Percentiles rank a stretch among this genome's conserved stretches.
Evolutionary conservation across 169 alveolate species (phyloP).

Genomic region (Neospora caninum): DNA sequence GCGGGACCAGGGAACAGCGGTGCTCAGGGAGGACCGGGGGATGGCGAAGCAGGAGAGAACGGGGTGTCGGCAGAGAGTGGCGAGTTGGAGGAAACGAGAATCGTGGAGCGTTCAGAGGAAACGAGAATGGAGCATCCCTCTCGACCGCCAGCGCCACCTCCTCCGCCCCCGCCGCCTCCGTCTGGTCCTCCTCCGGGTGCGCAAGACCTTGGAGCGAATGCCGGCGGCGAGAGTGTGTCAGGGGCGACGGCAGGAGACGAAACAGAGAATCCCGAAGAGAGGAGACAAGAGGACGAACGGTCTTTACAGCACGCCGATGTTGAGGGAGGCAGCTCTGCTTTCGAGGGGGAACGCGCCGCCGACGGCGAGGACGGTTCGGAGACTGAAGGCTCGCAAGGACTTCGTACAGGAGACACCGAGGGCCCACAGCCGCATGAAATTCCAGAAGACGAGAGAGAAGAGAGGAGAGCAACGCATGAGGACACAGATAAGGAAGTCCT

Average conservation of each 20-base stretch:
- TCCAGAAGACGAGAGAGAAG: neutral
- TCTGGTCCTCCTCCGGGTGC: neutral
- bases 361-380: neutral
- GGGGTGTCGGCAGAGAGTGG: neutral
- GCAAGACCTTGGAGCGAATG: neutral
- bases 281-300: neutral
- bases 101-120: neutral
- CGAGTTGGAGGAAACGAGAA: neutral
- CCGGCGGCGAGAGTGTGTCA: no score
- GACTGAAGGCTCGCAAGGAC: neutral
- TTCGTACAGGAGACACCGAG: neutral
- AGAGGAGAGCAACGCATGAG: neutral
- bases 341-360: neutral
- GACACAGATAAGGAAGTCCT: neutral
- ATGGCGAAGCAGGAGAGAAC: neutral
- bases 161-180: constrained; percentile 7
- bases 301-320: neutral
- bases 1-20: neutral
- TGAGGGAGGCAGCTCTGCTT: neutral
- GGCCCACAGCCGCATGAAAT: neutral
- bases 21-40: neutral
- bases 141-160: constrained; percentile 11
- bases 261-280: neutral
- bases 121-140: neutral
- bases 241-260: neutral